Evolutionary conservation across 495 filamentous ascomycete genomes (phyloP).

Genomic region (Penicillium salamii): DNA sequence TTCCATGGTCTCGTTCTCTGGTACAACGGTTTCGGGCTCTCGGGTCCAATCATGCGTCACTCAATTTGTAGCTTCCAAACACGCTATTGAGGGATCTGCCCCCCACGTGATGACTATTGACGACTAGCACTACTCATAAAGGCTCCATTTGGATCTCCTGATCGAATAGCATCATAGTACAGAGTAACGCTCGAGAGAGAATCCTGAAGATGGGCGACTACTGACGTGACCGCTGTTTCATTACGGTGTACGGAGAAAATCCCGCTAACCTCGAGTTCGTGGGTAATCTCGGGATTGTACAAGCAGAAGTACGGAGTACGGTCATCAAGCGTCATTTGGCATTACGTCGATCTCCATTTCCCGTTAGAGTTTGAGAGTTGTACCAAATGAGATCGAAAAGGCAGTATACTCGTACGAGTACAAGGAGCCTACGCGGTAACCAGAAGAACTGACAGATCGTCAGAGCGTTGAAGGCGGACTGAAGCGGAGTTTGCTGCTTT

Average conservation of each 20-base stretch:
- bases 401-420: neutral
- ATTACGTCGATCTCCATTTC: slow-evolving; percentile 1
- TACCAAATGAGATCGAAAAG: too few species aligned
- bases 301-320: neutral
- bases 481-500: neutral
- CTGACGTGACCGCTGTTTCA: slow-evolving; percentile 1
- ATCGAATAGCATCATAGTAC: neutral
- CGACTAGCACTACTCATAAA: neutral
- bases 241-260: neutral
- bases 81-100: neutral
- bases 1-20: neutral
- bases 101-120: slow-evolving; percentile 4
- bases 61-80: neutral
- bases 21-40: neutral
- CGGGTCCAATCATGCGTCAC: too few species aligned
- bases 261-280: neutral
- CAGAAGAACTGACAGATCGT: too few species aligned
- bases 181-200: too few species aligned
- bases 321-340: neutral
- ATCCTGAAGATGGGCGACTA: neutral
- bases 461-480: neutral
- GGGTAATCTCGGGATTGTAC: neutral
- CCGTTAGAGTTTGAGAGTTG: neutral
- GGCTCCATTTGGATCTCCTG: slow-evolving; percentile 4
- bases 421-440: too few species aligned